A percentile compares a stretch with the other conserved stretches of the same genome.
phyloP scores from a whole-genome alignment of 2,329 filamentous ascomycete genomes.

The Acarospora socialis region DNA sequence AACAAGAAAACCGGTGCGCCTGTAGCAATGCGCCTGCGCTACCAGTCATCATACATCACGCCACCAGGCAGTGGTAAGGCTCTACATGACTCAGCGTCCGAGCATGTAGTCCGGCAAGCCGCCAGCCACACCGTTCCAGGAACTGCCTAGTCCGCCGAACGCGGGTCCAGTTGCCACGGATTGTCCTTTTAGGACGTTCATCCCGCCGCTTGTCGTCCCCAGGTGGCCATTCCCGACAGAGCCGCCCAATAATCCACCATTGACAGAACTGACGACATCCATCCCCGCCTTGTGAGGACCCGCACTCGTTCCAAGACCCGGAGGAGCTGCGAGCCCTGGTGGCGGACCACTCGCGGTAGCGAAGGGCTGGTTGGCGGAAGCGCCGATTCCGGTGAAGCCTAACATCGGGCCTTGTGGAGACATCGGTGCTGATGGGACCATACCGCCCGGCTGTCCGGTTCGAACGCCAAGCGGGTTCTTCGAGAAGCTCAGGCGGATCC shows the following conservation, averaged over 20 bases:
- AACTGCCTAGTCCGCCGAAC: conserved; percentile 3
- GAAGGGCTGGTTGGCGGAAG: conserved; percentile 44
- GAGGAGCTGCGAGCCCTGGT: conserved; percentile 63
- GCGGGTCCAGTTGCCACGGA: conserved; percentile 4
- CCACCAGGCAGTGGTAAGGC: no score
- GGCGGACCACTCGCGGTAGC: conserved; percentile 61
- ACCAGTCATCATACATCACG: no score
- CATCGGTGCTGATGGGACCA: conserved; percentile 36
- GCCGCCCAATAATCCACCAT: conserved; percentile 3
- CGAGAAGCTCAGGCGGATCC: conserved; percentile 89
- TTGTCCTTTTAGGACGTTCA: conserved; percentile 6
- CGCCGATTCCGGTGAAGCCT: conserved; percentile 42
- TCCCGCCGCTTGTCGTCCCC: conserved; percentile 6
- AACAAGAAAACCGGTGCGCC: no score
- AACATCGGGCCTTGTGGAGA: conserved; percentile 38
- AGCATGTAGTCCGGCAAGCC: conserved; percentile 10
- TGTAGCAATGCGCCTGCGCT: no score
- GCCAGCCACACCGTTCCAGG: conserved; percentile 1
- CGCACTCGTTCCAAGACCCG: conserved; percentile 41
- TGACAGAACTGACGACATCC: conserved; percentile 1
- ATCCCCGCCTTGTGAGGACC: neutral
- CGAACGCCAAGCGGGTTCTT: conserved; percentile 94
- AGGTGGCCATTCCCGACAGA: conserved; percentile 2
- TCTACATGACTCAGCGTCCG: conserved; percentile 12
- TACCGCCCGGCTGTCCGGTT: conserved; percentile 50